Evolutionary conservation across 176 grass and related monocot genomes (phyloP), one percentile per base, ranked within the genome.

Genomic region (Rhynchospora tenuis): DNA sequence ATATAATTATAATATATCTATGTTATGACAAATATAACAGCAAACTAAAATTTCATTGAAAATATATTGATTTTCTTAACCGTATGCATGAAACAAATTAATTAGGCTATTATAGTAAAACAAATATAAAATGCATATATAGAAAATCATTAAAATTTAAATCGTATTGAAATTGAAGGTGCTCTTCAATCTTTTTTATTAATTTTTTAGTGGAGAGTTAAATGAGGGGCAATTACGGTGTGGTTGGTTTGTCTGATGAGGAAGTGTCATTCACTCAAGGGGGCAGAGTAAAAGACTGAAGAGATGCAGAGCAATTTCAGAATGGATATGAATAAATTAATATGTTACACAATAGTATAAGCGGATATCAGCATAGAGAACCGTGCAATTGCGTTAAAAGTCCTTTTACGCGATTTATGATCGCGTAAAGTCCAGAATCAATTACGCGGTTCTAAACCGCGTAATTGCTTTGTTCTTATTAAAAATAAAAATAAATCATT

Each of bases 221-320:
- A 80, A 58, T 58, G 56, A 28, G 46, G 74, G 50, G 52, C 46
- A 55, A 47, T 52, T 28, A 80, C 33, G 77, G 78, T 80, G 78
- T 62, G 78, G 78, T 59, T 80, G 52, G 52, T 80, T 80, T 58
- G 78, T 80, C 78, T 80, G 56, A 80, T 61, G 78, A 80, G 78
- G 78, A 80, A 62, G 56, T 43, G 78, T 80, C 78, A 80, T 80
- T 80, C 78, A 80, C 55, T 80, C 78, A 80, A 80, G 57, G 24
- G 76, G 77, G 44, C 77, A 80, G 77, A 61, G 77, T 42, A 80
- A 82, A 68, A 82, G 79, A 66, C 79, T 82, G 79, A 15, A 66
- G 38, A n/a, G 45, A 27, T 64, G 58, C 78, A 80, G 78, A 80
- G 58, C 31, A 4, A 42, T 44, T 14, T 80, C 31, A 80, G 56